These are phyloP conservation scores for Cryoendolithus antarcticus DNA, from an alignment of 2,329 filamentous ascomycete species.

Conservation along the genomic window DNA sequence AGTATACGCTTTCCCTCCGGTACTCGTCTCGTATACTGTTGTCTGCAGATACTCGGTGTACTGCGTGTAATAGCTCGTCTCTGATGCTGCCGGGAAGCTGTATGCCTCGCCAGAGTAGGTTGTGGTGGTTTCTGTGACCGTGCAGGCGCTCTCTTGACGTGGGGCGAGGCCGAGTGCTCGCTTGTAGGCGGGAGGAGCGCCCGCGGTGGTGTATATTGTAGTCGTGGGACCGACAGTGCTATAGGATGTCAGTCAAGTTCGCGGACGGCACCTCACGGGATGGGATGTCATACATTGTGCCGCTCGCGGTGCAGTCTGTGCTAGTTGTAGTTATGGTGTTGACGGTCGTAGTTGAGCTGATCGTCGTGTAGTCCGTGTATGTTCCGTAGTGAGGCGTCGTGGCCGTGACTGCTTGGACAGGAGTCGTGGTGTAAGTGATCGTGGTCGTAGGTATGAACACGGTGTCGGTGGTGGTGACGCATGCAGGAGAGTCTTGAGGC, in stretches of 20 bases:
- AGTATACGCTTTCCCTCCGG: constrained; percentile 18
- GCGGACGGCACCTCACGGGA: background rate
- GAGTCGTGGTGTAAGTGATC: constrained; percentile 17
- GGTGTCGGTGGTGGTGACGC: constrained; percentile 16
- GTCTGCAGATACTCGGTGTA: constrained; percentile 19
- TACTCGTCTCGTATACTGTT: constrained; percentile 19
- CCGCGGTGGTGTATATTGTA: constrained; percentile 14
- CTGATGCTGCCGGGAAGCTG: constrained; percentile 12
- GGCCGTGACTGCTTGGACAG: constrained; percentile 14
- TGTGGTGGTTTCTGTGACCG: constrained; percentile 16
- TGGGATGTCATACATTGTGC: constrained; percentile 12
- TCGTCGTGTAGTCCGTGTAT: constrained; percentile 15
- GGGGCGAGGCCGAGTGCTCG: constrained; percentile 10
- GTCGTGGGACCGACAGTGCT: constrained; percentile 8
- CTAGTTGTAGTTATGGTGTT: constrained; percentile 16
- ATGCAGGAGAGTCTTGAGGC: constrained; percentile 13
- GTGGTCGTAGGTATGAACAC: constrained; percentile 19
- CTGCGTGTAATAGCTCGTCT: constrained; percentile 17
- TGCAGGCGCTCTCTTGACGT: constrained; percentile 12
- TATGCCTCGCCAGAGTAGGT: constrained; percentile 19
- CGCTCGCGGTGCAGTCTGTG: constrained; percentile 12
- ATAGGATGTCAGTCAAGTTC: constrained; percentile 5
- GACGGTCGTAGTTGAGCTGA: constrained; percentile 17
- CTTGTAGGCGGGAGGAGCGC: constrained; percentile 6
- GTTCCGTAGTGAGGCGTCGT: constrained; percentile 16